Percentiles rank a stretch among this genome's conserved stretches.
Evolutionary conservation across 345 rosid species (phyloP).

Genomic region (Firmiana major): DNA sequence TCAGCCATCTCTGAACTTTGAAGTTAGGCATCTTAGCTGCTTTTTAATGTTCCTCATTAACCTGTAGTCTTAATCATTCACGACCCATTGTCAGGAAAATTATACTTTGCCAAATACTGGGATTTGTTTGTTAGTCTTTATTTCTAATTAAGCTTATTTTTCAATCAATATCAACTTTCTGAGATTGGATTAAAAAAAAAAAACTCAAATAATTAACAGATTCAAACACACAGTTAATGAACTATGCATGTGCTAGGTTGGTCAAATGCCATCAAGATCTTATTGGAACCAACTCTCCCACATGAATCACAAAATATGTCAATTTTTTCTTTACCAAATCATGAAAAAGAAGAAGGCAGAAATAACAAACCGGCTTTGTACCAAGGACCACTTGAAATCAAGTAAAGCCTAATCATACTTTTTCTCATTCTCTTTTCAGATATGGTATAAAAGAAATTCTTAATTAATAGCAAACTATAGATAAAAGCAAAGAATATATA

Average conservation of each 20-base stretch:
- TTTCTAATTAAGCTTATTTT: not conserved
- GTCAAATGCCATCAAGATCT: not conserved
- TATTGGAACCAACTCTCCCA: not conserved
- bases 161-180: not conserved
- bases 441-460: no score
- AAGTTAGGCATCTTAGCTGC: not conserved
- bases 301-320: not conserved
- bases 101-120: not conserved
- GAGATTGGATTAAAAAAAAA: not conserved
- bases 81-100: not conserved
- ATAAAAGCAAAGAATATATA: no score
- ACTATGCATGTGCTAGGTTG: conserved; percentile 1
- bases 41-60: not conserved
- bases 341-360: not conserved
- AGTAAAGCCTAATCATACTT: not conserved
- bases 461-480: no score
- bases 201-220: not conserved
- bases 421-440: not conserved
- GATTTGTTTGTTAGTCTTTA: not conserved
- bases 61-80: not conserved
- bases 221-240: not conserved
- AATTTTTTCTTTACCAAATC: conserved; percentile 8
- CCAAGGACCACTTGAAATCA: not conserved
- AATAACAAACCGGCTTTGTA: conserved; percentile 2
- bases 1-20: not conserved